phyloP scores from a whole-genome alignment of 2,329 filamentous ascomycete genomes.

The Myriosclerotinia scirpicola region DNA sequence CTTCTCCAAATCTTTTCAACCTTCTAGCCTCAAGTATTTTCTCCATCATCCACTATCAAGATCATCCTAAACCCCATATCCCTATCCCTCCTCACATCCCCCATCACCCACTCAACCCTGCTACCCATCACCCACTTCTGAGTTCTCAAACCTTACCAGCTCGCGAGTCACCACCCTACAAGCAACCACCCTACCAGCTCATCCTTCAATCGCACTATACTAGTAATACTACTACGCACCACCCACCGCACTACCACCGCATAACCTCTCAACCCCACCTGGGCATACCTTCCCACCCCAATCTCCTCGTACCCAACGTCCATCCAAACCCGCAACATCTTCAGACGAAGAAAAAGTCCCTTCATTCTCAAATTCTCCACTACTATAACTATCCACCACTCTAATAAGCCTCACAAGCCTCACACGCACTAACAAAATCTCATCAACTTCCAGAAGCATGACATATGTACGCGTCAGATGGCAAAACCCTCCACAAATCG shows the following conservation, averaged over 20 bases:
- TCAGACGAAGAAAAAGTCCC: neutral
- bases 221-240: no score
- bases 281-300: neutral
- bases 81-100: conserved; percentile 34
- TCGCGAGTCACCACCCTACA: neutral
- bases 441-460: neutral
- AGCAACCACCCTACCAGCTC: neutral
- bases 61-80: conserved; percentile 22
- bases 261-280: neutral
- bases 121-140: neutral
- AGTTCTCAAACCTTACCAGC: neutral
- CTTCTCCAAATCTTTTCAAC: conserved; percentile 6
- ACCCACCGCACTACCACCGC: neutral
- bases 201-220: neutral
- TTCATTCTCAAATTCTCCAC: neutral
- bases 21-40: conserved; percentile 14
- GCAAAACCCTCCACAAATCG: neutral
- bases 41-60: no score
- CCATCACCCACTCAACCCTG: neutral
- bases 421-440: neutral
- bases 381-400: neutral
- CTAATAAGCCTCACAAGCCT: neutral
- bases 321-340: neutral
- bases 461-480: neutral
- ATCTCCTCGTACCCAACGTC: neutral